Conservation (phyloP, 2,329 filamentous ascomycete genomes). For the Aspergillus oerlinghausenensis region DNA sequence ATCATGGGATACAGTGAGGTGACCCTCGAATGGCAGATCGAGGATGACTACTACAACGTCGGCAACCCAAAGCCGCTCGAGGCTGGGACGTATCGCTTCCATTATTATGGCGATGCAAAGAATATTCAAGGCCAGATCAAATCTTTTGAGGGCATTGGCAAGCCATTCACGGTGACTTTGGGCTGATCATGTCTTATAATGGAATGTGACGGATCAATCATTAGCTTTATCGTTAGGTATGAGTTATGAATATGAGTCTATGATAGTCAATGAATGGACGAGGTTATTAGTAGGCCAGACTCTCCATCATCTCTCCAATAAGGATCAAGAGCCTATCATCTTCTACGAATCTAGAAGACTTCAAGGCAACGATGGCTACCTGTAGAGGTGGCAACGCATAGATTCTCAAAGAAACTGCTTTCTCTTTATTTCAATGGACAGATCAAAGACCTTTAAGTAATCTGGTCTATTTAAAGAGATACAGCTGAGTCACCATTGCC, state of each 20-base stretch:
- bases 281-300: background rate
- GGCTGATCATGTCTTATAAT: background rate
- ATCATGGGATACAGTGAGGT: slow-evolving; percentile 73
- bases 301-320: too few relatives aligned
- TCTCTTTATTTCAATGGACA: background rate
- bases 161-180: slow-evolving; percentile 34
- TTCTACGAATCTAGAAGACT: too few relatives aligned
- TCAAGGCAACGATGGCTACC: background rate
- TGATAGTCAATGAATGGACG: background rate
- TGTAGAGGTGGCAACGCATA: background rate
- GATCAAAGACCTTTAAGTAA: background rate
- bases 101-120: slow-evolving; percentile 83
- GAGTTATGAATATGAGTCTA: background rate
- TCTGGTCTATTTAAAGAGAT: background rate
- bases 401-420: background rate
- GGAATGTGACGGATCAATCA: background rate
- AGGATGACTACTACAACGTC: slow-evolving; percentile 47
- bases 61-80: slow-evolving; percentile 31
- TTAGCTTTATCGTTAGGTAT: background rate
- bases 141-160: slow-evolving; percentile 65
- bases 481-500: background rate
- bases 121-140: slow-evolving; percentile 56
- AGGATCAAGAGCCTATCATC: too few relatives aligned
- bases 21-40: slow-evolving; percentile 74
- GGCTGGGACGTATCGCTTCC: slow-evolving; percentile 68